Conservation (phyloP, 345 rosid species). For the Tarenaya hassleriana region DNA sequence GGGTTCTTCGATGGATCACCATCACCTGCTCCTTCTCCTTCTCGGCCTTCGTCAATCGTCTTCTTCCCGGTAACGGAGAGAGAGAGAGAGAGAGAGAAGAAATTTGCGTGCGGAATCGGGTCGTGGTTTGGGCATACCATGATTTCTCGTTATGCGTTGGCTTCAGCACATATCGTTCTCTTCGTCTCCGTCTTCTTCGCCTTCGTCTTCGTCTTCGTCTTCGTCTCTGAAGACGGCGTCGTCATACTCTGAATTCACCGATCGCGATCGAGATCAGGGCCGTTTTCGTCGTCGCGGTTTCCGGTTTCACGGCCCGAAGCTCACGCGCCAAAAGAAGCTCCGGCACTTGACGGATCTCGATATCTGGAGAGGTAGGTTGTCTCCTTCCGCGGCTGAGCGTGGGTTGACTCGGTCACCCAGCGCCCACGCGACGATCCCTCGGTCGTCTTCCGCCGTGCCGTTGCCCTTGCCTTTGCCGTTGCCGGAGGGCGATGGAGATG, state of each 20-base stretch:
- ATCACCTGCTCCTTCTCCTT: constrained; percentile 15
- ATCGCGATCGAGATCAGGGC: constrained; percentile 12
- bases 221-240: constrained; percentile 23
- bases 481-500: constrained; percentile 38
- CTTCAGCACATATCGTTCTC: constrained; percentile 50
- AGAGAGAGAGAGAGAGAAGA: background rate
- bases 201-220: constrained; percentile 35
- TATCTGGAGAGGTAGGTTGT: constrained; percentile 19
- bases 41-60: background rate
- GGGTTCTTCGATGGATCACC: constrained; percentile 28
- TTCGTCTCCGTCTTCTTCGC: background rate
- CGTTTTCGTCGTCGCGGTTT: constrained; percentile 24
- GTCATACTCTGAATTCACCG: constrained; percentile 23
- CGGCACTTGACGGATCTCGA: constrained; percentile 52
- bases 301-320: constrained; percentile 32
- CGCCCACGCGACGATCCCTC: constrained; percentile 18
- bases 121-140: constrained; percentile 24
- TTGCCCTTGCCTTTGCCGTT: constrained; percentile 57
- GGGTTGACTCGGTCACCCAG: constrained; percentile 30
- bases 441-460: constrained; percentile 43
- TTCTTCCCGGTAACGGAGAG: background rate
- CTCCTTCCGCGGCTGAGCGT: constrained; percentile 10
- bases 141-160: constrained; percentile 71
- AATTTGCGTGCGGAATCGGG: constrained; percentile 2
- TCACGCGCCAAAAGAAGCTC: constrained; percentile 52